A percentile compares a stretch with the other conserved stretches of the same genome.
Conservation (phyloP, 208 protist species). For the Wallacemonas rigidus region DNA sequence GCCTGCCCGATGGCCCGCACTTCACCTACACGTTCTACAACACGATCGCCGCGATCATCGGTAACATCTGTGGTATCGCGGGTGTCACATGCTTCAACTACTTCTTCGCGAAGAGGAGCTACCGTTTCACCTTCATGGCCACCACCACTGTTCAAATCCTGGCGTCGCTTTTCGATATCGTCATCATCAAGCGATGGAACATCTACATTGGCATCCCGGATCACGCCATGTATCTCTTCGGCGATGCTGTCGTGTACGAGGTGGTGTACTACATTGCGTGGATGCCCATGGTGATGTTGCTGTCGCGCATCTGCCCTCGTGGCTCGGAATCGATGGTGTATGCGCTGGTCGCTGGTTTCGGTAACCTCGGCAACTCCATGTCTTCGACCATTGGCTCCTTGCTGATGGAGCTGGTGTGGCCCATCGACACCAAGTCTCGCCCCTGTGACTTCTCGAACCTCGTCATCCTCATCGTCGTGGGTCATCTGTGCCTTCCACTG, state of each 20-base stretch:
- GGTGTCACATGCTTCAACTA: conserved; percentile 60
- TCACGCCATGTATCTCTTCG: conserved; percentile 66
- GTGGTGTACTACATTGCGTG: conserved; percentile 62
- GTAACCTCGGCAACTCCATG: conserved; percentile 68
- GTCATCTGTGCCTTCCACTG: conserved; percentile 53
- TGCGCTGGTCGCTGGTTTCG: conserved; percentile 74
- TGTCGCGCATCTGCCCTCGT: conserved; percentile 83
- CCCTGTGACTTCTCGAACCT: conserved; percentile 76
- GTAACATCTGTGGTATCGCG: conserved; percentile 48
- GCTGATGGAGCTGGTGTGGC: conserved; percentile 56
- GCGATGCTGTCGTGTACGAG: conserved; percentile 61
- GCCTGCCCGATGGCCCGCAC: conserved; percentile 55
- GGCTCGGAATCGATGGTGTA: conserved; percentile 82
- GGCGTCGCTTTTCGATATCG: conserved; percentile 65
- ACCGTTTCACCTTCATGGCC: conserved; percentile 47
- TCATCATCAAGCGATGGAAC: conserved; percentile 81
- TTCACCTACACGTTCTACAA: conserved; percentile 73
- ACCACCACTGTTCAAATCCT: conserved; percentile 51
- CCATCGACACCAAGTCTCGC: conserved; percentile 30
- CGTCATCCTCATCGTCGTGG: conserved; percentile 49
- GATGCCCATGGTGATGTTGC: conserved; percentile 77
- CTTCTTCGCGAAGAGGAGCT: conserved; percentile 64
- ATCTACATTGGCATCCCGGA: conserved; percentile 49
- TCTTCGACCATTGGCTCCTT: conserved; percentile 39
- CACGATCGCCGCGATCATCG: conserved; percentile 50